Evolutionary conservation across 2,329 filamentous ascomycete species (phyloP).

Genomic region (Blastomyces gilchristii): DNA sequence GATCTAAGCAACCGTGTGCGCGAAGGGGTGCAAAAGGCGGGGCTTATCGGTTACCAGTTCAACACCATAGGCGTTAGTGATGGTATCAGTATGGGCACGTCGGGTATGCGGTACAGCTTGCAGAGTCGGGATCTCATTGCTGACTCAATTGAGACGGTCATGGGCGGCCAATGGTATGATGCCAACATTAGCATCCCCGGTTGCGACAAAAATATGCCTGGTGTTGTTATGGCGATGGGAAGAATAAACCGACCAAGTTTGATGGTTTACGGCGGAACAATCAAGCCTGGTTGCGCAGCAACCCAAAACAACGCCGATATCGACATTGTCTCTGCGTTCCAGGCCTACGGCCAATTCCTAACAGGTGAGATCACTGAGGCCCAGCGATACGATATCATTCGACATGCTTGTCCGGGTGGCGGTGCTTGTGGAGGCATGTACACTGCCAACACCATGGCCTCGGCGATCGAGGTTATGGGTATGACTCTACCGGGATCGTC

Average conservation of each 20-base stretch:
- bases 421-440: slow-evolving; percentile 85
- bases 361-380: slow-evolving; percentile 84
- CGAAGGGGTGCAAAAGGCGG: slow-evolving; percentile 61
- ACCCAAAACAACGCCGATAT: slow-evolving; percentile 64
- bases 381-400: slow-evolving; percentile 86
- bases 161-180: slow-evolving; percentile 98
- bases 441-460: slow-evolving; percentile 68
- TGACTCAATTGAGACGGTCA: slow-evolving; percentile 97
- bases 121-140: slow-evolving; percentile 95
- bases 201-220: slow-evolving; percentile 99
- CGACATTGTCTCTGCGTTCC: slow-evolving; percentile 95
- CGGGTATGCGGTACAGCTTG: slow-evolving; percentile 89
- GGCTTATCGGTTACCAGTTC: slow-evolving; percentile 89
- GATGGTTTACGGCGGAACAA: slow-evolving; percentile 97
- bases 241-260: slow-evolving; percentile 86
- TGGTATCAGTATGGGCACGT: slow-evolving; percentile 96
- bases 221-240: slow-evolving; percentile 86
- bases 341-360: slow-evolving; percentile 92
- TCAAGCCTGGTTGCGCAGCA: slow-evolving; percentile 76
- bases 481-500: slow-evolving; percentile 76
- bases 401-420: slow-evolving; percentile 74
- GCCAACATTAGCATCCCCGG: slow-evolving; percentile 93
- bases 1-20: slow-evolving; percentile 73
- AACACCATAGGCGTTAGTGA: slow-evolving; percentile 98
- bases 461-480: slow-evolving; percentile 60